These are phyloP conservation scores for Gaeumannomyces tritici DNA, from an alignment of 2,329 filamentous ascomycete species.

Conservation along the genomic window DNA sequence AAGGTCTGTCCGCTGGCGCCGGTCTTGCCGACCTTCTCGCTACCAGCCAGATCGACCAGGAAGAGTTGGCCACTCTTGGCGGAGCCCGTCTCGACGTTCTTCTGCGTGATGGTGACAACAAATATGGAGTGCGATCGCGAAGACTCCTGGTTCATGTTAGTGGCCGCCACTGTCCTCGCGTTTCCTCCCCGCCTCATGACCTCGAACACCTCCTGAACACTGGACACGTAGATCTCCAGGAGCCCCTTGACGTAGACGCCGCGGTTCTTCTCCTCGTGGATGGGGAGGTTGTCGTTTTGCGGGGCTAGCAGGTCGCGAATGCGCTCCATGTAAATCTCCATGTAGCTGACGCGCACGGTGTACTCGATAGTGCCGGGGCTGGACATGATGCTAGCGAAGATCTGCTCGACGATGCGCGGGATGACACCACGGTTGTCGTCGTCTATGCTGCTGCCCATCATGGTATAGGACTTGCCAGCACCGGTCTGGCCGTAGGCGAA, in stretches of 20 bases:
- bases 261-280: conserved; percentile 96
- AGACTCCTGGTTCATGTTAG: conserved; percentile 99
- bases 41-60: conserved; percentile 94
- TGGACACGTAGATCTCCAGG: conserved; percentile 90
- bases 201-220: conserved; percentile 91
- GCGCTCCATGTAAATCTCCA: conserved; percentile 99
- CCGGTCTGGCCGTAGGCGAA: conserved; percentile 98
- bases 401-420: conserved; percentile 93
- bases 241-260: conserved; percentile 96
- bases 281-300: conserved; percentile 88
- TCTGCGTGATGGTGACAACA: conserved; percentile 92
- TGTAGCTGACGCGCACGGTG: conserved; percentile 96
- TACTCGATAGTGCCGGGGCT: conserved; percentile 94
- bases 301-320: conserved; percentile 90
- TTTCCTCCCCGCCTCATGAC: conserved; percentile 90
- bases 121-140: conserved; percentile 98
- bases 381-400: conserved; percentile 88
- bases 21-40: conserved; percentile 97
- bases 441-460: conserved; percentile 96
- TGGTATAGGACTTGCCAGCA: conserved; percentile 97
- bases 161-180: conserved; percentile 84
- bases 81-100: conserved; percentile 93
- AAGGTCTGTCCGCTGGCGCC: conserved; percentile 94
- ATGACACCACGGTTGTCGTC: conserved; percentile 90
- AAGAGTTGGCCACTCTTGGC: conserved; percentile 95